Percentiles rank a stretch among this genome's conserved stretches.
Conservation (phyloP, 2,329 filamentous ascomycete species). For the Phialophora tarda region DNA sequence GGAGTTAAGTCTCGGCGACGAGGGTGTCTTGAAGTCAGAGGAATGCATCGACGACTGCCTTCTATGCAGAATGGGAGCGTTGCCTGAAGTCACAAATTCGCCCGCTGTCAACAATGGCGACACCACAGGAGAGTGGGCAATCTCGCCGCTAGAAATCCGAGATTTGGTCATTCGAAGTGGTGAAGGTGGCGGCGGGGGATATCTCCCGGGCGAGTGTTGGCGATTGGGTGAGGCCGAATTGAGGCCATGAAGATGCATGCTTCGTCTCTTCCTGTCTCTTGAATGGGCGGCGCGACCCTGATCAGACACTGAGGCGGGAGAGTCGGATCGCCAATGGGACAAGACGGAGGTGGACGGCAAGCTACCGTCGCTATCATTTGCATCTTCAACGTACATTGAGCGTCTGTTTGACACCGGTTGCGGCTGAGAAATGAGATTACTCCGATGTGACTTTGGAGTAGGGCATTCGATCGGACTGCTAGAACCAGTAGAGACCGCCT, state of each 20-base stretch:
- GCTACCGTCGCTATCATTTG: constrained; percentile 86
- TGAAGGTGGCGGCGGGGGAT: constrained; percentile 76
- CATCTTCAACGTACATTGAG: constrained; percentile 81
- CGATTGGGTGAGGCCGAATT: constrained; percentile 72
- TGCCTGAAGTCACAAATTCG: constrained; percentile 62
- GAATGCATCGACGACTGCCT: constrained; percentile 90
- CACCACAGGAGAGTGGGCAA: constrained; percentile 73
- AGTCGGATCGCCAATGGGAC: constrained; percentile 78
- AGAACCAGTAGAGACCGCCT: constrained; percentile 78
- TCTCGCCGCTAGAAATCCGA: constrained; percentile 64
- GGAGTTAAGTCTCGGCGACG: constrained; percentile 77
- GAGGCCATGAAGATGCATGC: constrained; percentile 79
- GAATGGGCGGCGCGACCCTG: constrained; percentile 78
- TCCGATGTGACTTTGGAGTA: constrained; percentile 83
- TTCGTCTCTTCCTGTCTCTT: constrained; percentile 82
- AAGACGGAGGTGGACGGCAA: constrained; percentile 78
- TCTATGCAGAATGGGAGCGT: constrained; percentile 66
- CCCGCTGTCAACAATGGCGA: constrained; percentile 85
- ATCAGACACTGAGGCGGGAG: constrained; percentile 76
- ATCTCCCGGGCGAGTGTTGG: constrained; percentile 85
- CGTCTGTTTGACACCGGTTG: constrained; percentile 71
- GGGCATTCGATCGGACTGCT: constrained; percentile 89
- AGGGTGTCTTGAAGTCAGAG: constrained; percentile 71
- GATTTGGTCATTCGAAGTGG: constrained; percentile 86
- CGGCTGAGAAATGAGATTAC: constrained; percentile 63